Conservation (phyloP, 805 yeast species). For the Wickerhamiella sergipiensis region DNA sequence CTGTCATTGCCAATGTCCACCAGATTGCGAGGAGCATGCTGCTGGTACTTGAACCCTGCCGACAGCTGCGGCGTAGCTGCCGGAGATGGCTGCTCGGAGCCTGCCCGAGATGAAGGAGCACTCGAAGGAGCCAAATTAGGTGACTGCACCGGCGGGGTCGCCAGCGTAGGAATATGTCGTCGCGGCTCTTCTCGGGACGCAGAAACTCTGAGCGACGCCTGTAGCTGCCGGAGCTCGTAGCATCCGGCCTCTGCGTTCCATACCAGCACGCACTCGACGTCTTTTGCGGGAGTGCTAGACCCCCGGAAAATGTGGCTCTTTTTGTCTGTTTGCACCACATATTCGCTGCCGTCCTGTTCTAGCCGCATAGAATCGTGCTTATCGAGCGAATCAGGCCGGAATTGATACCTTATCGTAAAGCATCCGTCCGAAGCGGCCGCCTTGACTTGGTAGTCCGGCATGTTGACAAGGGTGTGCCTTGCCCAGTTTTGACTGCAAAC, state of each 20-base stretch:
- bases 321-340: slow-evolving; percentile 7
- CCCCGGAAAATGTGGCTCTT: slow-evolving; percentile 16
- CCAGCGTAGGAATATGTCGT: background rate
- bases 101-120: background rate
- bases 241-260: slow-evolving; percentile 44
- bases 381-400: slow-evolving; percentile 9
- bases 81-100: background rate
- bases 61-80: background rate
- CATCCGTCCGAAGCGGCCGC: background rate
- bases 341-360: slow-evolving; percentile 14
- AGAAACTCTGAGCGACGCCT: slow-evolving; percentile 13
- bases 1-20: background rate
- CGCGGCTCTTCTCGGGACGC: slow-evolving; percentile 13
- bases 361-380: slow-evolving; percentile 5
- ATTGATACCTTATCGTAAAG: slow-evolving; percentile 11
- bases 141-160: background rate
- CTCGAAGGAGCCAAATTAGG: background rate
- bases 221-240: slow-evolving; percentile 19
- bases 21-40: background rate
- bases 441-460: background rate
- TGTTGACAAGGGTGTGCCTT: background rate
- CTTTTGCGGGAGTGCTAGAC: slow-evolving; percentile 16
- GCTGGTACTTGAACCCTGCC: background rate
- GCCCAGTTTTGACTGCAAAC: too few relatives aligned
- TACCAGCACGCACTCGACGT: slow-evolving; percentile 59